Conservation (phyloP, 305 asterid genomes). For the Vinca major region DNA sequence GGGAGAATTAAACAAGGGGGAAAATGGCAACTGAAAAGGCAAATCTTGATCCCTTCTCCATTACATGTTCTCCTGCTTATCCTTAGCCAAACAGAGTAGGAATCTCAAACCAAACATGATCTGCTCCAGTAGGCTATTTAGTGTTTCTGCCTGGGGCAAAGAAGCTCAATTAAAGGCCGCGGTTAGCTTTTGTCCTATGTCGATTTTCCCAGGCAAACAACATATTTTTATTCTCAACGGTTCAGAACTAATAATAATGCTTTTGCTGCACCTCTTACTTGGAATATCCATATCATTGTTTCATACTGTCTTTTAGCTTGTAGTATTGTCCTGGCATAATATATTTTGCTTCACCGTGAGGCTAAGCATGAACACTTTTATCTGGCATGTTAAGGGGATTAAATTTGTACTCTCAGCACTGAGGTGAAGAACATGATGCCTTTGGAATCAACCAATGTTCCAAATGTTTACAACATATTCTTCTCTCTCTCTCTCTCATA, state of each 20-base stretch:
- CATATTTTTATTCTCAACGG: background rate
- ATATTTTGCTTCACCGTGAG: background rate
- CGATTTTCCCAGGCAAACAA: background rate
- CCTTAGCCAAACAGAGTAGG: background rate
- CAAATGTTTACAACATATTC: slow-evolving; percentile 7
- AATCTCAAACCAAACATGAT: background rate
- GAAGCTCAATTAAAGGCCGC: background rate
- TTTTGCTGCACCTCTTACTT: background rate
- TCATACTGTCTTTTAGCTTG: background rate
- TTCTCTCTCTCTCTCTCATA: background rate
- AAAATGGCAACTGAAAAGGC: background rate
- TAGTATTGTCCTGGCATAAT: background rate
- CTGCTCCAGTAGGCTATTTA: background rate
- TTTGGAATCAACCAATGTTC: slow-evolving; percentile 10
- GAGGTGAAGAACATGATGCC: slow-evolving; percentile 8
- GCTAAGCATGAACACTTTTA: background rate
- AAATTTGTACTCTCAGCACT: background rate
- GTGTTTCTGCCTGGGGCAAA: background rate
- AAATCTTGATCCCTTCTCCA: background rate
- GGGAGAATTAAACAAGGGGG: background rate
- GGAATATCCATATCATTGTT: slow-evolving; percentile 1
- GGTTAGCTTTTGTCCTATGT: background rate
- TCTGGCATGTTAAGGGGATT: background rate
- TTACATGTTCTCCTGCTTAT: background rate
- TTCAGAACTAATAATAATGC: background rate